Conservation (phyloP, 192 early-diverging fungal species). For the Gryganskiella cystojenkinii region DNA sequence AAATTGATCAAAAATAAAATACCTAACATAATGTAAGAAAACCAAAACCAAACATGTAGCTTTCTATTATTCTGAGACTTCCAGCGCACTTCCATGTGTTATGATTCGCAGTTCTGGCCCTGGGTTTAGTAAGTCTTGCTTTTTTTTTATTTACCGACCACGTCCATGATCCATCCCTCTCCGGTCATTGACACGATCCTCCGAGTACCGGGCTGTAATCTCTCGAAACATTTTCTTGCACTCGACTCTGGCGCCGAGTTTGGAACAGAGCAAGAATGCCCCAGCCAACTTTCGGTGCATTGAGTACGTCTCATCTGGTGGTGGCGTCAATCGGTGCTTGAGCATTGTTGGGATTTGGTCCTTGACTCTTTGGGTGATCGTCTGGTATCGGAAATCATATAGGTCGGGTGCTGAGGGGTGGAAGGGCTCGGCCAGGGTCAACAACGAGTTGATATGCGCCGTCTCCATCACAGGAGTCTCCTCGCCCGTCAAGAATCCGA, state of each 20-base stretch:
- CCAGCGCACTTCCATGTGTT: too few species aligned
- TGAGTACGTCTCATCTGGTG: slow-evolving; percentile 98
- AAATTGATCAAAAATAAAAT: too few species aligned
- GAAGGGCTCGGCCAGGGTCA: slow-evolving; percentile 92
- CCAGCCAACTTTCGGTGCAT: slow-evolving; percentile 95
- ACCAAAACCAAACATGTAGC: too few species aligned
- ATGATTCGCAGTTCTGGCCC: too few species aligned
- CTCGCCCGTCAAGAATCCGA: slow-evolving; percentile 94
- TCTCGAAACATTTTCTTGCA: slow-evolving; percentile 55
- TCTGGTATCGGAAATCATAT: slow-evolving; percentile 88
- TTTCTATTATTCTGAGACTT: too few species aligned
- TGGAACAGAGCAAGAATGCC: slow-evolving; percentile 90
- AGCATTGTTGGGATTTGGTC: slow-evolving; percentile 96
- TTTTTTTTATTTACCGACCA: slow-evolving; percentile 1
- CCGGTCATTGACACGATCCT: slow-evolving; percentile 28
- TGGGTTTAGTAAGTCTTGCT: too few species aligned
- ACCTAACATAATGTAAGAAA: too few species aligned
- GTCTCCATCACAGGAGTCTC: slow-evolving; percentile 77
- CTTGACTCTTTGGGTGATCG: slow-evolving; percentile 84
- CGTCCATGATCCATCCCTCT: slow-evolving; percentile 29
- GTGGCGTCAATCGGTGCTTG: slow-evolving; percentile 91
- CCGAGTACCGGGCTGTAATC: slow-evolving; percentile 29
- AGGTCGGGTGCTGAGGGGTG: slow-evolving; percentile 49
- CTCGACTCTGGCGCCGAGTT: slow-evolving; percentile 62
- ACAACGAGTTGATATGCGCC: slow-evolving; percentile 90